These are phyloP conservation scores for Dendrobium huoshanense DNA, from an alignment of 106 monocot species.

Conservation along the genomic window DNA sequence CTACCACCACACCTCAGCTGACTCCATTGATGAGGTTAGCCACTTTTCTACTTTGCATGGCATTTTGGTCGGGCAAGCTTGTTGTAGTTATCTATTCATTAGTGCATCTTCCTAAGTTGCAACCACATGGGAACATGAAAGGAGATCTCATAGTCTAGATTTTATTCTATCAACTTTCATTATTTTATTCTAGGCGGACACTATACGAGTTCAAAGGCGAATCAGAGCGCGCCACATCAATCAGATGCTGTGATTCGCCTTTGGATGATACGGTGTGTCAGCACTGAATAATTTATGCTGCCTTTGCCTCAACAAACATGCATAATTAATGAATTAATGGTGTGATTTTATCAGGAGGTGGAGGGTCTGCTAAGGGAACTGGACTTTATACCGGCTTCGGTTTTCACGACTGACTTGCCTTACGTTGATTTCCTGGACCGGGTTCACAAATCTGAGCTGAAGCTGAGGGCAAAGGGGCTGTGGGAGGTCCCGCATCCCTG, in stretches of 20 bases:
- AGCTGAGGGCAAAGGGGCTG: slow-evolving; percentile 54
- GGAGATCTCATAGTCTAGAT: slow-evolving; percentile 23
- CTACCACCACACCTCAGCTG: slow-evolving; percentile 36
- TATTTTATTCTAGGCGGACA: background rate
- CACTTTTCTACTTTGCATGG: background rate
- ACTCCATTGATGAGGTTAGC: slow-evolving; percentile 45
- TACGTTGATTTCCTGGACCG: slow-evolving; percentile 80
- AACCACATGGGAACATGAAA: slow-evolving; percentile 16
- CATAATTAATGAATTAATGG: background rate
- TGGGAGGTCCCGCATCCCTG: slow-evolving; percentile 96
- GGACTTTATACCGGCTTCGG: slow-evolving; percentile 45
- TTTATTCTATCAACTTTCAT: slow-evolving; percentile 16
- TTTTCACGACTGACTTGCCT: slow-evolving; percentile 59
- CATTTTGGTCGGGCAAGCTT: background rate
- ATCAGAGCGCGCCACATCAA: too few relatives aligned
- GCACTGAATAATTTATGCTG: background rate
- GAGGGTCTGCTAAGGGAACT: slow-evolving; percentile 52
- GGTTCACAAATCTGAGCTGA: slow-evolving; percentile 67
- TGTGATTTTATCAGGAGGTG: slow-evolving; percentile 31
- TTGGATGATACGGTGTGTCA: too few relatives aligned
- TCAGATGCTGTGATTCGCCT: too few relatives aligned
- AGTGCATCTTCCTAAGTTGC: background rate
- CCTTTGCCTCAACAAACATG: background rate
- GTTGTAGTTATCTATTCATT: background rate
- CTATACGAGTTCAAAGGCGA: too few relatives aligned